phyloP scores from a whole-genome alignment of 306 rosid genomes.

The Arachis hypogaea region DNA sequence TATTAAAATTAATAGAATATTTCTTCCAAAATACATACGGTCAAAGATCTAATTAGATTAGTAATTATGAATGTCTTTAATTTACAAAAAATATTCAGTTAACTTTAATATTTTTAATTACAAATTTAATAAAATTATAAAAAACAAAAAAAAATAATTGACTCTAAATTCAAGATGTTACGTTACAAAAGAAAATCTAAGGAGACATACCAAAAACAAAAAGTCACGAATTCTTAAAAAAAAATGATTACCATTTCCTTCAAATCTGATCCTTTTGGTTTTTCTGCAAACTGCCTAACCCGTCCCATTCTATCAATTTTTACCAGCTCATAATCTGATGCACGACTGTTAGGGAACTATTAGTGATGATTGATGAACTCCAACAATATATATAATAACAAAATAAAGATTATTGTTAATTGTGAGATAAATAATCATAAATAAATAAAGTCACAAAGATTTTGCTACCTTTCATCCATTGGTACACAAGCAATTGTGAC shows the following conservation, averaged over 20 bases:
- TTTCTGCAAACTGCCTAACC: constrained; percentile 61
- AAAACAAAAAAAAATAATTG: too few relatives aligned
- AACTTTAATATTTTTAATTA: too few relatives aligned
- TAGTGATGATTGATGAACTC: constrained; percentile 28
- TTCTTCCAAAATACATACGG: too few relatives aligned
- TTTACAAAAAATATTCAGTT: too few relatives aligned
- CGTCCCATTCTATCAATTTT: constrained; percentile 67
- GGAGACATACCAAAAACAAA: too few relatives aligned
- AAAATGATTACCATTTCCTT: constrained; percentile 64
- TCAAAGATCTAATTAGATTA: too few relatives aligned
- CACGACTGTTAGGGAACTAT: constrained; percentile 54
- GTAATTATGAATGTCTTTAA: too few relatives aligned
- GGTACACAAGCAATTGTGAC: constrained; percentile 86
- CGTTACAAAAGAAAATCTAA: too few relatives aligned
- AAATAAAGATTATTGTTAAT: constrained; percentile 7
- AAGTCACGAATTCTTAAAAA: background rate
- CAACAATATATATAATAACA: constrained; percentile 16
- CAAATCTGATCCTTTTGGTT: constrained; percentile 68
- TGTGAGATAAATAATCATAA: too few relatives aligned
- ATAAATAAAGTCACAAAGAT: background rate
- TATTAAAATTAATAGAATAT: too few relatives aligned
- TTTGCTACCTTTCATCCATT: constrained; percentile 73
- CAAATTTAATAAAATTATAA: too few relatives aligned
- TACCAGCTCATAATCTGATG: constrained; percentile 77
- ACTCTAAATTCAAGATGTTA: too few relatives aligned